A percentile compares a stretch with the other conserved stretches of the same genome.
phyloP scores from a whole-genome alignment of 345 rosid genomes.

The Eucalyptus albens region DNA sequence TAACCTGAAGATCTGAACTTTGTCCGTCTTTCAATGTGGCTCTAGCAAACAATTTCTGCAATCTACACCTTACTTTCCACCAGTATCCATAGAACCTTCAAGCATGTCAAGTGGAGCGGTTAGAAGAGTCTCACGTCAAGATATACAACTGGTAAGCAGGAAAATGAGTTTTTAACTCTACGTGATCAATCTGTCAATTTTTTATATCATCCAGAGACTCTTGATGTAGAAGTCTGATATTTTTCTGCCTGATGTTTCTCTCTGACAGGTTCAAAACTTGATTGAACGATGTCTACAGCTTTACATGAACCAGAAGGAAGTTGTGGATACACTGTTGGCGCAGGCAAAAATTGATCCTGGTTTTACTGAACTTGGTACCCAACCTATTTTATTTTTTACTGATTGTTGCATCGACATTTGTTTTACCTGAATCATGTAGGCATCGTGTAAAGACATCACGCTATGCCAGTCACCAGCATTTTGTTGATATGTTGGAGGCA shows the following conservation, averaged over 20 bases:
- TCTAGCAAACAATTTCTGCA: background rate
- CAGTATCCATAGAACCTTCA: background rate
- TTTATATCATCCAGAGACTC: background rate
- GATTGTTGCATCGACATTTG: background rate
- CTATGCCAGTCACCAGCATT: background rate
- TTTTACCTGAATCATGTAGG: background rate
- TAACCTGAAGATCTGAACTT: background rate
- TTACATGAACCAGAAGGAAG: conserved; percentile 95
- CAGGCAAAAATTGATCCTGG: conserved; percentile 97
- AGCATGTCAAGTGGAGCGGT: conserved; percentile 66
- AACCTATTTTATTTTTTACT: background rate
- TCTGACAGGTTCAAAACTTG: conserved; percentile 81
- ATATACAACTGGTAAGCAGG: conserved; percentile 71
- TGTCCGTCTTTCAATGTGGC: background rate
- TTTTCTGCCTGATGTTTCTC: background rate
- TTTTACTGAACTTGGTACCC: conserved; percentile 84
- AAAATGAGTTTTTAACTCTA: background rate
- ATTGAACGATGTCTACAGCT: conserved; percentile 94
- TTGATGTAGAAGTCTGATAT: background rate
- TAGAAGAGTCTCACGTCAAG: conserved; percentile 78
- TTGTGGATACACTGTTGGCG: conserved; percentile 68
- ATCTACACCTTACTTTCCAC: background rate
- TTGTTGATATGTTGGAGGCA: background rate
- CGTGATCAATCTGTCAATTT: background rate
- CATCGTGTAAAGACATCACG: background rate